Base-by-base conservation (phyloP, 345 rosid species). In the Acer negundo region DNA sequence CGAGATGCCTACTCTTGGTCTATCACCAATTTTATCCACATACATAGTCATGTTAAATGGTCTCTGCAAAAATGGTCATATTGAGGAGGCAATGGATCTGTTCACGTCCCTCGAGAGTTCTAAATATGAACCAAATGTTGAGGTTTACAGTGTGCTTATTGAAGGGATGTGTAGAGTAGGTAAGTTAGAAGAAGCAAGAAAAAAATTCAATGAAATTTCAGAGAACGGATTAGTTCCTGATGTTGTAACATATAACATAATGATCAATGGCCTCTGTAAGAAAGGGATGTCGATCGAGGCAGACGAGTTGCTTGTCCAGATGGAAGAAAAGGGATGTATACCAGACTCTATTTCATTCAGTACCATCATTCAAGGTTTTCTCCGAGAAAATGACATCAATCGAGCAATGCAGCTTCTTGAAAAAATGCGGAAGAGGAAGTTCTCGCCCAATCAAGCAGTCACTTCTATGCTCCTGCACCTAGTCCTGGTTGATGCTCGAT, bases 121-220 rank as follows among this genome's bases (percentile, higher is more conserved):
- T 44, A 79, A 42, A 38, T 51, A 76, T 3, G 76, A 72, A 53
- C 77, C 77, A 44, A 35, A 64, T 69, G 75, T 83, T 19, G 78
- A 76, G 62, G n/a, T 77, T 75, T 81, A 74, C 56, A 84, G 55
- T 73, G 71, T 80, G 11, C 62, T 81, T 7, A 81, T 89, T 20
- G 55, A 84, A 9, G 85, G 90, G 63, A 20, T 89, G 84, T 80
- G 87, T 20, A 82, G 73, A 49, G 75, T 46, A 13, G 84, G 82
- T n/a, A 82, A 35, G 23, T 62, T 82, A 10, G 22, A 79, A 1
- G 72, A 67, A 38, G 78, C 80, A 0, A 72, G 9, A 69, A 42
- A 61, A 22, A 70, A 31, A 15, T 68, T 76, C 17, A 6, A 62
- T 49, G 35, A 47, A 72, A 28, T 76, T 22, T 17, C 0, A n/a